phyloP scores from a whole-genome alignment of 306 rosid genomes.

The Alnus glutinosa region DNA sequence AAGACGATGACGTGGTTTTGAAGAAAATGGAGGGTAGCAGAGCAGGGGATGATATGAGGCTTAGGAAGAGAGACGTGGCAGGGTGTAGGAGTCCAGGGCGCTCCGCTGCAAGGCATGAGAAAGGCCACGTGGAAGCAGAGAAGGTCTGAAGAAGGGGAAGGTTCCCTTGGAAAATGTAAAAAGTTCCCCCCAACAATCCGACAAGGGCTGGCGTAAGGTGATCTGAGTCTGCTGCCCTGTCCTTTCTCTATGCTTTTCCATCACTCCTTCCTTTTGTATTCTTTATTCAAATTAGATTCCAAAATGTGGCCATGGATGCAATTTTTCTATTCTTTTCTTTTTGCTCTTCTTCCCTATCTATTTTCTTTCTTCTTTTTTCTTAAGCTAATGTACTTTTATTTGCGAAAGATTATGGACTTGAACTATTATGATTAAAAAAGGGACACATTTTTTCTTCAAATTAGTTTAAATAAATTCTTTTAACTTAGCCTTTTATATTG shows the following conservation, averaged over 20 bases:
- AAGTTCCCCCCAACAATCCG: constrained; percentile 28
- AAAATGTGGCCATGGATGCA: not conserved
- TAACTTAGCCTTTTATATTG: no score
- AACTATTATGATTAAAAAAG: no score
- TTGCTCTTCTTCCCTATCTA: not conserved
- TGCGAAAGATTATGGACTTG: no score
- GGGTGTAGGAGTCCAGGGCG: constrained; percentile 19
- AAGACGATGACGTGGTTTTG: not conserved
- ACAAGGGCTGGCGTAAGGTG: constrained; percentile 34
- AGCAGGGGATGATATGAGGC: not conserved
- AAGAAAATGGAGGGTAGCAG: not conserved
- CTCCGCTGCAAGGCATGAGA: constrained; percentile 34
- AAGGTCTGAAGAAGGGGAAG: not conserved
- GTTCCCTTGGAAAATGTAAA: constrained; percentile 12
- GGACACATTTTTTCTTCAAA: no score
- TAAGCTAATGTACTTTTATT: no score
- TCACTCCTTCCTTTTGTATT: not conserved
- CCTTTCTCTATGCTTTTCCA: not conserved
- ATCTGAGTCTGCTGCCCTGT: not conserved
- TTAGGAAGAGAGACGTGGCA: constrained; percentile 36
- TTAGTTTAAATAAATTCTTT: no score
- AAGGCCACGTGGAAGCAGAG: constrained; percentile 41
- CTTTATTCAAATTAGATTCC: not conserved
- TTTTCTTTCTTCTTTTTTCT: not conserved
- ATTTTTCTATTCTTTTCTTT: not conserved